Evolutionary conservation across 2,329 filamentous ascomycete species (phyloP).

Genomic region (Diaporthe sp.): DNA sequence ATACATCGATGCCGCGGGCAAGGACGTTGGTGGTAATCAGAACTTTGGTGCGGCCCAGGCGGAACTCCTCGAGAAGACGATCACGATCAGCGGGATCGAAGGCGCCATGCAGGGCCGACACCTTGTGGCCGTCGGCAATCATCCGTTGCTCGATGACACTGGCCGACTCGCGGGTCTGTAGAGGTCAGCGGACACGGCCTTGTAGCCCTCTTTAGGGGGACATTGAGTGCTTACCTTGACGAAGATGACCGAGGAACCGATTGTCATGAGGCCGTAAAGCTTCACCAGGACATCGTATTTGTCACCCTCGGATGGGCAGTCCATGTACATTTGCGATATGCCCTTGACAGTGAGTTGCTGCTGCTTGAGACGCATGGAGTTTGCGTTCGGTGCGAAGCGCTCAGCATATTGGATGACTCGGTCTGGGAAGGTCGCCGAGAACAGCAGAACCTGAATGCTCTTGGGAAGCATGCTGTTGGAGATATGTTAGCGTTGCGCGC

Average conservation of each 20-base stretch:
- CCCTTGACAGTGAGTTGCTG: conserved; percentile 96
- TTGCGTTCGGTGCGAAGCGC: conserved; percentile 86
- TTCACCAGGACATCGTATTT: conserved; percentile 93
- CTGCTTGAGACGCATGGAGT: conserved; percentile 87
- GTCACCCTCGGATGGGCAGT: conserved; percentile 83
- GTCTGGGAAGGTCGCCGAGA: conserved; percentile 93
- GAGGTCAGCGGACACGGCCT: conserved; percentile 39
- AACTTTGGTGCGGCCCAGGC: conserved; percentile 89
- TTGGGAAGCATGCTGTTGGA: conserved; percentile 75
- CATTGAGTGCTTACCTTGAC: conserved; percentile 75
- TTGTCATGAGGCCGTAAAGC: conserved; percentile 95
- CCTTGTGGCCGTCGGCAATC: conserved; percentile 89
- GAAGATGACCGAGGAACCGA: conserved; percentile 98
- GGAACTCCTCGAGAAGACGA: conserved; percentile 86
- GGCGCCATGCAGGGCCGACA: conserved; percentile 89
- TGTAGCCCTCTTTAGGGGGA: background rate
- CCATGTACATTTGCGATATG: conserved; percentile 98
- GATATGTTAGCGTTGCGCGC: background rate
- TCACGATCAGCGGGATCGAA: conserved; percentile 89
- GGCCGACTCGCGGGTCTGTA: conserved; percentile 86
- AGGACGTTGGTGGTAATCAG: conserved; percentile 98
- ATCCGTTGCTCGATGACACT: conserved; percentile 87
- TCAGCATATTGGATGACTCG: conserved; percentile 87
- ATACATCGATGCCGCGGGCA: conserved; percentile 94
- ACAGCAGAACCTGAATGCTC: conserved; percentile 87